Evolutionary conservation across 2,329 filamentous ascomycete genomes (phyloP).

Genomic region (Cyphellophora attinorum): DNA sequence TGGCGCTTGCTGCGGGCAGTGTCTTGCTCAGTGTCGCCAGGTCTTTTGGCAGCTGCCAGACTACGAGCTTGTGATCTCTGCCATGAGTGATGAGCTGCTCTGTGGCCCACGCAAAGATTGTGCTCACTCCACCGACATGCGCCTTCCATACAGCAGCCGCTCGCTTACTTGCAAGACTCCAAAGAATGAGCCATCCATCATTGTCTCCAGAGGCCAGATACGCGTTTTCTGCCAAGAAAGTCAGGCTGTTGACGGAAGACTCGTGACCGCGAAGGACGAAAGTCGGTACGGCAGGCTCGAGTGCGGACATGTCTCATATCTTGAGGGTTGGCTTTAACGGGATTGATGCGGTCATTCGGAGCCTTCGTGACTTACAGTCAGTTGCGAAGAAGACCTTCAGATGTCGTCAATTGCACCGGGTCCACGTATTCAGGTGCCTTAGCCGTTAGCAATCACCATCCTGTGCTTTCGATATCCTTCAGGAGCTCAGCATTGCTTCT

Average conservation of each 20-base stretch:
- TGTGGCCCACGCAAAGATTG: slow-evolving; percentile 59
- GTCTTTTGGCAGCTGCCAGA: slow-evolving; percentile 72
- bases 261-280: slow-evolving; percentile 80
- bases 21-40: slow-evolving; percentile 48
- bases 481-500: no score
- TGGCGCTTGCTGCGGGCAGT: slow-evolving; percentile 58
- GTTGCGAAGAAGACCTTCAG: no score
- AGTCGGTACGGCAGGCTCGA: slow-evolving; percentile 48
- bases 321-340: slow-evolving; percentile 9
- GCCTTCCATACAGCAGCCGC: slow-evolving; percentile 78
- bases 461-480: no score
- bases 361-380: no score
- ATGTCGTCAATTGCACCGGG: no score
- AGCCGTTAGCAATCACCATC: no score
- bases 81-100: slow-evolving; percentile 84
- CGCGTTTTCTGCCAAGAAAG: slow-evolving; percentile 63
- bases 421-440: no score
- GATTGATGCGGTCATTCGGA: no score
- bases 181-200: slow-evolving; percentile 78
- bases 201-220: slow-evolving; percentile 80
- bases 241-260: slow-evolving; percentile 65
- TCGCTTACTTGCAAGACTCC: slow-evolving; percentile 75
- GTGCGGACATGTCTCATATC: slow-evolving; percentile 22
- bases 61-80: slow-evolving; percentile 73
- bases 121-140: slow-evolving; percentile 68